Evolutionary conservation across 768 basidiomycete species (phyloP).

Genomic region (Paxillus rubicundulus): DNA sequence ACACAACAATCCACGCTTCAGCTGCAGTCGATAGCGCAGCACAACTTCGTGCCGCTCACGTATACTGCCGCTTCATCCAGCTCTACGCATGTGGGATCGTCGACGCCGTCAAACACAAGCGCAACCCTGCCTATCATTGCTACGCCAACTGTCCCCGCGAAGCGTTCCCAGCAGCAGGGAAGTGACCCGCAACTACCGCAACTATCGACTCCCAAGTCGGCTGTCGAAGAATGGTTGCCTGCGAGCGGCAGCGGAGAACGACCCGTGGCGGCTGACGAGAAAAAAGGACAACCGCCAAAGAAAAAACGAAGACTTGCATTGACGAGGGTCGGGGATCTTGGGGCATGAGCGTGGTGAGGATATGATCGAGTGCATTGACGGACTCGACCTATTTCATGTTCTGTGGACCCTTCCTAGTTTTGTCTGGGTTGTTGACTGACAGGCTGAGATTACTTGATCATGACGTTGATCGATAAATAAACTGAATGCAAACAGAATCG

Average conservation of each 20-base stretch:
- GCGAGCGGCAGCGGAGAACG: slow-evolving; percentile 11
- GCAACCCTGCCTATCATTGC: slow-evolving; percentile 34
- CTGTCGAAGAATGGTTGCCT: slow-evolving; percentile 21
- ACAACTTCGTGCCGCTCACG: slow-evolving; percentile 68
- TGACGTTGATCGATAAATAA: no score
- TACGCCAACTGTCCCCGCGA: slow-evolving; percentile 30
- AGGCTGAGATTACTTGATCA: no score
- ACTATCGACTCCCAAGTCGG: slow-evolving; percentile 28
- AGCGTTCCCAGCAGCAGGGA: slow-evolving; percentile 36
- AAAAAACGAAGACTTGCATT: slow-evolving; percentile 83
- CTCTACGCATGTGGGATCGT: slow-evolving; percentile 17
- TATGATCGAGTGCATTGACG: no score
- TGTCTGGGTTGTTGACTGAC: no score
- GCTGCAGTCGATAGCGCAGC: slow-evolving; percentile 86
- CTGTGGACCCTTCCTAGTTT: no score
- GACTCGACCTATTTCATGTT: no score
- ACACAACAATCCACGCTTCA: slow-evolving; percentile 91
- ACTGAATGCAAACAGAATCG: no score
- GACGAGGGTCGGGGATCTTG: slow-evolving; percentile 63
- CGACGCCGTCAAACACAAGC: slow-evolving; percentile 32
- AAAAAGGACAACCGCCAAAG: slow-evolving; percentile 62
- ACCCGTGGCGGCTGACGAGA: slow-evolving; percentile 15
- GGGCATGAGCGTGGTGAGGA: slow-evolving; percentile 13
- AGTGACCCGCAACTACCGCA: slow-evolving; percentile 10
- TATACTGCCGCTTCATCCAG: slow-evolving; percentile 17